Base-by-base conservation (phyloP, 2,329 filamentous ascomycete species). In the Massarina eburnea region DNA sequence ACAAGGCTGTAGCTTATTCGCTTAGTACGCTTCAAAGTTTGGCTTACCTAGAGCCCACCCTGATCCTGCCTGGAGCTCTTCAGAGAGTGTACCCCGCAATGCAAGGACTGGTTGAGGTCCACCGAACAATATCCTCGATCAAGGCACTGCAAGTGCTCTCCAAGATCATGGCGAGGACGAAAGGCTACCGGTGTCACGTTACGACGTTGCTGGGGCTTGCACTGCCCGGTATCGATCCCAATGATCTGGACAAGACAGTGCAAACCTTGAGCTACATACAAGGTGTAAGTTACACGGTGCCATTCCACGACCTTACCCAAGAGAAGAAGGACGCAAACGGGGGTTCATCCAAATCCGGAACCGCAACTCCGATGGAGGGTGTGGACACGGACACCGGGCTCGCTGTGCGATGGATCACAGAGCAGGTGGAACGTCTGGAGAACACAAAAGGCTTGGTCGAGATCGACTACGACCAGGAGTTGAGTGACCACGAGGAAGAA, bases 11-110 rank as follows among this genome's bases (percentile, higher is more conserved):
- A 66, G 91, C 87, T 69, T 95, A 91, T 75, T 95, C 92, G 54
- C 83, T 96, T 54, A 91, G 88, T 39, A 89, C 92, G 1, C 77
- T 99, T 39, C 92, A 97, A 68, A 88, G 89, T 43, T 75, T 99
- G 43, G 88, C 94, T 2, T 96, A 88, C 61, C 77, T 99, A 36
- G 92, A 99, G 67, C 95, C 94, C 0, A 85, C 90, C 57, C 77
- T 97, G 58, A 92, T 99, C 48, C 78, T 99, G 1, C 94, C 94
- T 0, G 94, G 95, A 33, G 92, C 94, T 20, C 72, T 99, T 46
- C 94, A 99, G 70, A 83, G 94, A 50, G 97, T 99, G 63, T 99
- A 99, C 64, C 94, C 94, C 9, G 95, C 92, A 56, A 84, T 99
- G 71, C 94, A 99, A 70, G 95, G 95, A 0, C 76, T 99, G 41